A percentile compares a stretch with the other conserved stretches of the same genome.
Evolutionary conservation across 73 alveolate species (phyloP).

Genomic region (Paramecium caudatum): DNA sequence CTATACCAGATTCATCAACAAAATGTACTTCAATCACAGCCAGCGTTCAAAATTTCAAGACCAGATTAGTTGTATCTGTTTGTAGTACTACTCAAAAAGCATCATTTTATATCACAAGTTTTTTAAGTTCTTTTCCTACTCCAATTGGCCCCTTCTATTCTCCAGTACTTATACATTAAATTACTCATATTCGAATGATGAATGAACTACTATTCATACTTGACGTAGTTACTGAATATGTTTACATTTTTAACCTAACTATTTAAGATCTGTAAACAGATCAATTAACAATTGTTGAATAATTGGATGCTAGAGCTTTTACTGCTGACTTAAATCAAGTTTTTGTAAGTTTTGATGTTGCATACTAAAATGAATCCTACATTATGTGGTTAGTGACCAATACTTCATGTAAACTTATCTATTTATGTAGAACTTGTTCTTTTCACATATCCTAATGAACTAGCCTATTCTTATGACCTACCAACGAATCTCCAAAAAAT

Average conservation of each 20-base stretch:
- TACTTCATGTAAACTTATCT: background rate
- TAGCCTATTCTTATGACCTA: background rate
- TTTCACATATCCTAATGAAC: slow-evolving; percentile 18
- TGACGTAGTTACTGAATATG: slow-evolving; percentile 33
- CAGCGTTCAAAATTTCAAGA: background rate
- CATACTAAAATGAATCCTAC: background rate
- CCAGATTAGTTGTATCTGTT: slow-evolving; percentile 32
- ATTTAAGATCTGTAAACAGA: background rate
- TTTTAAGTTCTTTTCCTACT: slow-evolving; percentile 17
- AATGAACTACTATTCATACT: background rate
- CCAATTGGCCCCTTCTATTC: slow-evolving; percentile 40
- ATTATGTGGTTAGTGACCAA: background rate
- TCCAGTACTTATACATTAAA: background rate
- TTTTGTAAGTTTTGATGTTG: slow-evolving; percentile 57
- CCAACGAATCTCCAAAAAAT: background rate
- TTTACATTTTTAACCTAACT: background rate
- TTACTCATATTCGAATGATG: slow-evolving; percentile 10
- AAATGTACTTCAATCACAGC: slow-evolving; percentile 4
- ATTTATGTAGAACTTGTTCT: background rate
- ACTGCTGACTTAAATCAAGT: background rate
- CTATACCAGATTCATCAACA: background rate
- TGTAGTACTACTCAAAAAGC: slow-evolving; percentile 3
- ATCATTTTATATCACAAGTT: background rate
- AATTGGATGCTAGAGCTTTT: background rate
- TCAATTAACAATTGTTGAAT: background rate